Percentiles rank a stretch among this genome's conserved stretches.
Evolutionary conservation across 2,329 filamentous ascomycete species (phyloP).

Genomic region (Tolypocladium amazonense): DNA sequence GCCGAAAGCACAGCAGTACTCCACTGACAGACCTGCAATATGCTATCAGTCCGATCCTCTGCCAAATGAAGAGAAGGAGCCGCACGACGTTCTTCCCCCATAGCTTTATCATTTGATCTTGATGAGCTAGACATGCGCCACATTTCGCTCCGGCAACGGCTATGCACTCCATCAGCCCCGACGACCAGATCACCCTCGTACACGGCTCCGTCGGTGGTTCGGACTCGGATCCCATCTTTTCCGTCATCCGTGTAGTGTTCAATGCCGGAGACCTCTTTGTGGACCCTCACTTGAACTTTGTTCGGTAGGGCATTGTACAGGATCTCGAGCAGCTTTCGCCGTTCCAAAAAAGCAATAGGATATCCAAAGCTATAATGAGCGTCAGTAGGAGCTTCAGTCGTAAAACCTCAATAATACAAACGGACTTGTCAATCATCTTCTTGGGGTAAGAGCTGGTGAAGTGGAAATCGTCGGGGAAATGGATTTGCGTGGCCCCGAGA

Average conservation of each 20-base stretch:
- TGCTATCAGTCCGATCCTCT: not conserved
- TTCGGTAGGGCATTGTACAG: conserved; percentile 19
- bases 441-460: not conserved
- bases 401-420: rapidly evolving
- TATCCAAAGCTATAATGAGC: conserved; percentile 3
- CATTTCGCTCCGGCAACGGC: conserved; percentile 19
- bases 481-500: not conserved
- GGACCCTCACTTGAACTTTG: conserved; percentile 9
- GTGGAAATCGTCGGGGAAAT: not conserved
- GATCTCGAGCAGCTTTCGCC: conserved; percentile 19
- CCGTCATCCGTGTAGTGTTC: conserved; percentile 1
- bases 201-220: not conserved
- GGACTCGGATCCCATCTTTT: conserved; percentile 7
- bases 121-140: conserved; percentile 7
- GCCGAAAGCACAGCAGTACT: conserved; percentile 24
- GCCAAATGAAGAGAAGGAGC: not conserved
- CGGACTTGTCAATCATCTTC: not conserved
- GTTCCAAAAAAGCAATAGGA: conserved; percentile 19
- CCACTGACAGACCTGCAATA: conserved; percentile 3
- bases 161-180: conserved; percentile 29
- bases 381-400: not conserved
- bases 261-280: not conserved
- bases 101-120: not conserved
- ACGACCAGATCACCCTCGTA: conserved; percentile 22
- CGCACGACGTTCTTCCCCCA: not conserved